phyloP scores from a whole-genome alignment of 164 flowering plant genomes.

The Tetrastigma voinierianum region DNA sequence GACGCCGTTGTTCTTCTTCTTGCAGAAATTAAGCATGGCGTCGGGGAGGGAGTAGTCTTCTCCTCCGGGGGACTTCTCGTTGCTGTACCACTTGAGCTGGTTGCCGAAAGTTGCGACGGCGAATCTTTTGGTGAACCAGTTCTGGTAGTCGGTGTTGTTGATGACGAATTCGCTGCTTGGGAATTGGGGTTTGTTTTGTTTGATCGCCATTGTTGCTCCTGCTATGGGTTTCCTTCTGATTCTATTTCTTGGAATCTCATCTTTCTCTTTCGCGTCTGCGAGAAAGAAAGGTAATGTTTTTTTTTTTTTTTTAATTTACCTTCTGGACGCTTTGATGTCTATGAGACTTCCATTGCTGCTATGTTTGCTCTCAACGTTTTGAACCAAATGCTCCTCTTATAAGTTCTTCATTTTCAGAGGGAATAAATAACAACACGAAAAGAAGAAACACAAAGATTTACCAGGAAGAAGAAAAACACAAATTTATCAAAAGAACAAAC shows the following conservation, averaged over 20 bases:
- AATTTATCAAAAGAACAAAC: too few relatives aligned
- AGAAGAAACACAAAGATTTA: too few relatives aligned
- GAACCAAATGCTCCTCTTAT: constrained; percentile 66
- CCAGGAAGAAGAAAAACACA: too few relatives aligned
- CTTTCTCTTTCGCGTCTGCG: constrained; percentile 38
- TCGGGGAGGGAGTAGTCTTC: constrained; percentile 53
- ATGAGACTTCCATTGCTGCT: constrained; percentile 66
- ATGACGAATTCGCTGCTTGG: constrained; percentile 41
- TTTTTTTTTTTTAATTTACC: constrained; percentile 42
- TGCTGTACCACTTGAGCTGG: constrained; percentile 59
- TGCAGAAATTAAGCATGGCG: constrained; percentile 30
- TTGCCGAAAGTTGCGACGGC: constrained; percentile 38
- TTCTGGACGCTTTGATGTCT: constrained; percentile 58
- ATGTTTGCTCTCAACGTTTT: constrained; percentile 68
- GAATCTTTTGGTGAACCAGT: constrained; percentile 48
- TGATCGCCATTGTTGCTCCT: constrained; percentile 27
- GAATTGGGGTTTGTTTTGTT: constrained; percentile 27
- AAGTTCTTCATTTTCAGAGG: too few relatives aligned
- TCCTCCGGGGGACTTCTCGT: constrained; percentile 24
- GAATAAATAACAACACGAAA: too few relatives aligned
- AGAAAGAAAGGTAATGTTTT: too few relatives aligned
- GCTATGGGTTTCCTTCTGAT: constrained; percentile 15
- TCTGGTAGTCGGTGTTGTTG: constrained; percentile 23
- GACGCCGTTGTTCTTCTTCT: constrained; percentile 26
- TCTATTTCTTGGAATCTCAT: constrained; percentile 27